Evolutionary conservation across 345 rosid genomes (phyloP).

Genomic region (Gossypium sturtianum): DNA sequence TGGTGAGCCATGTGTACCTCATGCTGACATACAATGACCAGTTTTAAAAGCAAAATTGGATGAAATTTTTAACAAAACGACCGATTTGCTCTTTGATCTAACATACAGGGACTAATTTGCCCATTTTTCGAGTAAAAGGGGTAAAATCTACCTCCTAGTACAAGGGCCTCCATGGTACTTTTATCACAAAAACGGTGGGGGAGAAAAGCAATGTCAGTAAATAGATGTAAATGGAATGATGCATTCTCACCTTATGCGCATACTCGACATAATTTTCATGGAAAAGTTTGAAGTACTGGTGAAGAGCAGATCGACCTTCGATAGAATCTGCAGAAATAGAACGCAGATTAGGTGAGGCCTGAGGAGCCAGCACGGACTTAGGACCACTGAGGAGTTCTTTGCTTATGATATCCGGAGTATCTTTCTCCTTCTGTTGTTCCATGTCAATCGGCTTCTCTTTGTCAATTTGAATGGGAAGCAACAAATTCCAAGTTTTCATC

Average conservation of each 20-base stretch:
- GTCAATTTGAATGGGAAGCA: slow-evolving; percentile 66
- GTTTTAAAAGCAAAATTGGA: not conserved
- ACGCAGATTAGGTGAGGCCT: slow-evolving; percentile 61
- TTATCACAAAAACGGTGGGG: not conserved
- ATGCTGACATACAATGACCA: no score
- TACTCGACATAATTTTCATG: slow-evolving; percentile 91
- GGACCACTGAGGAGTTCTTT: slow-evolving; percentile 92
- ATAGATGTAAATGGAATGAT: not conserved
- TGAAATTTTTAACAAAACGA: not conserved
- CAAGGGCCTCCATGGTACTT: not conserved
- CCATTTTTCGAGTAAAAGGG: no score
- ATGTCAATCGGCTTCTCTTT: slow-evolving; percentile 30
- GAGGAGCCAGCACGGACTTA: slow-evolving; percentile 65
- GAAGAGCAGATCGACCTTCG: slow-evolving; percentile 80
- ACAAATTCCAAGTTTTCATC: slow-evolving; percentile 76
- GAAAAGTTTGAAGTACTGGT: slow-evolving; percentile 86
- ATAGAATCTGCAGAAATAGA: slow-evolving; percentile 80
- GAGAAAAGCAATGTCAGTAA: not conserved
- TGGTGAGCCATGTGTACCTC: no score
- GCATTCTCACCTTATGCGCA: slow-evolving; percentile 80
- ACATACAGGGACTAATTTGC: no score
- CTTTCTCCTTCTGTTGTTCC: slow-evolving; percentile 41
- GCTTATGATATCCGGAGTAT: slow-evolving; percentile 59
- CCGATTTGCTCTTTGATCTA: not conserved
- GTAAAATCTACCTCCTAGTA: no score